These are phyloP conservation scores for Suillus discolor DNA, from an alignment of 768 basidiomycete genomes.

Conservation along the genomic window DNA sequence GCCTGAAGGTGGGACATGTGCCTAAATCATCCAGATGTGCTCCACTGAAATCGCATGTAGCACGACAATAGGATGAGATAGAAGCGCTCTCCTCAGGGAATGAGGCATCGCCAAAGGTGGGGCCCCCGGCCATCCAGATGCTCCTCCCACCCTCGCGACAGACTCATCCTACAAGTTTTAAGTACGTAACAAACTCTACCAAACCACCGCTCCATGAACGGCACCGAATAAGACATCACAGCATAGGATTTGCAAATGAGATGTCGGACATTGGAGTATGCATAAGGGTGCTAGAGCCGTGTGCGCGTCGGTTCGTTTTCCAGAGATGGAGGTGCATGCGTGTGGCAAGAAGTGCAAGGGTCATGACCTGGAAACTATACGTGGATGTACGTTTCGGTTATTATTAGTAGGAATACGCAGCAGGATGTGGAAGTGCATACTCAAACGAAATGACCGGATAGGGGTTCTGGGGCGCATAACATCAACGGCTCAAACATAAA, in stretches of 20 bases:
- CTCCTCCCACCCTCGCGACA: no score
- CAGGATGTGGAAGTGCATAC: background rate
- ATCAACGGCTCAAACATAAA: no score
- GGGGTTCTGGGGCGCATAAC: no score
- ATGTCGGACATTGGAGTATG: background rate
- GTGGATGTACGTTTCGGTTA: background rate
- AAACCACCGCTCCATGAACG: background rate
- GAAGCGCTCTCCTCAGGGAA: conserved; percentile 34
- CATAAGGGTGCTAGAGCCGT: background rate
- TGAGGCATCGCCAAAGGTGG: conserved; percentile 30
- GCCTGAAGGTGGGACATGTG: background rate
- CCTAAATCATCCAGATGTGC: background rate
- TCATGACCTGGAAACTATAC: background rate
- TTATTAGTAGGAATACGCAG: background rate
- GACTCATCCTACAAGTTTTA: no score
- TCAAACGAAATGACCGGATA: background rate
- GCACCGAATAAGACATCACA: background rate
- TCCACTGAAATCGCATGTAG: background rate
- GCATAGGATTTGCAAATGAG: background rate
- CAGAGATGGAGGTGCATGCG: background rate
- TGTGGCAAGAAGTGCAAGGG: no score
- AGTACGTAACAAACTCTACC: no score
- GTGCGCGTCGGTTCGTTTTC: background rate
- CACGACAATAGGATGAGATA: conserved; percentile 12
- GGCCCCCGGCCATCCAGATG: no score